phyloP scores from a whole-genome alignment of 2,329 filamentous ascomycete species.

The Beauveria bassiana region DNA sequence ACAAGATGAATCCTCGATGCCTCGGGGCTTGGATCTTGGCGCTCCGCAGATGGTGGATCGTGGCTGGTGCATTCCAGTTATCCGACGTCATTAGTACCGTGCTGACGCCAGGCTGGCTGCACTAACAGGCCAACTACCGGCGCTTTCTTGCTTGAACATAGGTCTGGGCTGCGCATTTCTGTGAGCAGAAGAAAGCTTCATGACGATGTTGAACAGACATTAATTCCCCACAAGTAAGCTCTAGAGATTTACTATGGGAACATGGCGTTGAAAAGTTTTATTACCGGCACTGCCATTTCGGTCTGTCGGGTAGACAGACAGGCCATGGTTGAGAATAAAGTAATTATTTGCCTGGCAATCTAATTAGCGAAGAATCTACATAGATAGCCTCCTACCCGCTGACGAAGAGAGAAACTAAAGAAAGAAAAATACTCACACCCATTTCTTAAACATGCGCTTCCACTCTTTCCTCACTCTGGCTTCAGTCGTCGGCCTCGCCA shows the following conservation, averaged over 20 bases:
- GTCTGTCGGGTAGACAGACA: background rate
- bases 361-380: background rate
- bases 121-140: slow-evolving; percentile 23
- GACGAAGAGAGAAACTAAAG: background rate
- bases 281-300: background rate
- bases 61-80: slow-evolving; percentile 8
- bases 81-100: slow-evolving; percentile 2
- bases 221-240: slow-evolving; percentile 6
- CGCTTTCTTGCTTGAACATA: background rate
- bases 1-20: background rate
- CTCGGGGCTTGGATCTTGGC: background rate
- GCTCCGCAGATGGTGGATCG: background rate
- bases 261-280: background rate
- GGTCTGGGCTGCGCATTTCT: background rate
- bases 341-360: background rate
- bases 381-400: background rate
- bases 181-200: background rate
- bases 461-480: background rate
- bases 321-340: background rate
- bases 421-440: background rate
- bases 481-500: slow-evolving; percentile 2
- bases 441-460: background rate
- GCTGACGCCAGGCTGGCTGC: background rate
- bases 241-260: background rate
- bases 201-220: background rate